phyloP scores from a whole-genome alignment of 495 filamentous ascomycete genomes.

The Aspergillus carlsbadensis region DNA sequence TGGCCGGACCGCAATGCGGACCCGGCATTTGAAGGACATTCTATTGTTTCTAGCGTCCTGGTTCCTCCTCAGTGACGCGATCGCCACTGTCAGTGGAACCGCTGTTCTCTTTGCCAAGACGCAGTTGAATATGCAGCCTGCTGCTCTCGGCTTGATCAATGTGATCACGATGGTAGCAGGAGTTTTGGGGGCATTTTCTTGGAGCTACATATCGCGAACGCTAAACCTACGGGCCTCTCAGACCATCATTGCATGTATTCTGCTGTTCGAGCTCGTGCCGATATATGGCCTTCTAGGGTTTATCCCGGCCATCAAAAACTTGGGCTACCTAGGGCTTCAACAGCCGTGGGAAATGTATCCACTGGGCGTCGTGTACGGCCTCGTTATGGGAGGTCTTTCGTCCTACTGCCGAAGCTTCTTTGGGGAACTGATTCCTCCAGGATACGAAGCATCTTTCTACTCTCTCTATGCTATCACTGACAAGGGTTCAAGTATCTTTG shows the following conservation, averaged over 20 bases:
- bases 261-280: constrained; percentile 87
- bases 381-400: constrained; percentile 90
- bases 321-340: constrained; percentile 81
- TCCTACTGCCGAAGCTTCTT: constrained; percentile 92
- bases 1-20: constrained; percentile 73
- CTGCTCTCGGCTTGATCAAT: constrained; percentile 87
- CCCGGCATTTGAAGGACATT: constrained; percentile 79
- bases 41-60: constrained; percentile 85
- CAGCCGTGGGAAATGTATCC: constrained; percentile 98
- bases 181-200: constrained; percentile 84
- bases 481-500: constrained; percentile 93
- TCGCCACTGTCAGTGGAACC: constrained; percentile 92
- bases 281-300: constrained; percentile 90
- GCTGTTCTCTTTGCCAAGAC: constrained; percentile 97
- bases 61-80: constrained; percentile 92
- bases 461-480: constrained; percentile 97
- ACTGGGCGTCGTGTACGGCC: constrained; percentile 83
- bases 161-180: constrained; percentile 84
- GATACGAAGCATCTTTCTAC: constrained; percentile 93
- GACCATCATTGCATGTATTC: constrained; percentile 87
- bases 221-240: constrained; percentile 71
- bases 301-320: constrained; percentile 71
- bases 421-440: constrained; percentile 88
- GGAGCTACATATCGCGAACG: constrained; percentile 70
- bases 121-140: constrained; percentile 81